Evolutionary conservation across 2,329 filamentous ascomycete species (phyloP), one percentile per base, ranked within the genome.

Genomic region (Diplodia corticola): DNA sequence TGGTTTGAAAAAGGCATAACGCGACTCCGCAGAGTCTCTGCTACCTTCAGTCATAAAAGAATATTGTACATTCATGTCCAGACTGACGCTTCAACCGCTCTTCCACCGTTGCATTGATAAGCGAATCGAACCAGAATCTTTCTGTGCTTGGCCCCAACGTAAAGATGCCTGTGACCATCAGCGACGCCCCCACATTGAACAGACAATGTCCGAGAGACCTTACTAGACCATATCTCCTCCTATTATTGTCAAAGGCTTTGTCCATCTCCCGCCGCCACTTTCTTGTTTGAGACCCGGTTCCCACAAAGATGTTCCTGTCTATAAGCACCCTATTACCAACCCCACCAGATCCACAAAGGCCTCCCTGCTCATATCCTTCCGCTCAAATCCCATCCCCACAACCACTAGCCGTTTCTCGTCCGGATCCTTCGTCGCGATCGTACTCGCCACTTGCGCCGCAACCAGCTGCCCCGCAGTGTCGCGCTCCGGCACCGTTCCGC

Each of bases 391-490:
- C 68, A 88, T 73, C 0, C 86, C 86, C 37, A 90, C 72, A 24
- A 90, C 83, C 15, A 90, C 77, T 69, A 85, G 79, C 49, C 88
- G 79, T 69, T 81, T 82, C 74, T 90, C 88, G 51, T 82, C 79
- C 5, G 92, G 88, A 63, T 91, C 84, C 69, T 88, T 88, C 67
- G 89, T 86, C 20, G 89, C 84, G 67, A 99, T 85, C 46, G 90
- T 86, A 73, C 89, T 96, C 5, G 90, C 95, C 70, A 98, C 89
- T 73, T 97, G 94, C 50, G 91, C 91, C 2, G 93, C 93, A 73
- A 96, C 90, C 1, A 97, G 86, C 76, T 97, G 93, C 1, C 92
- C 94, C 5, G 96, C 78, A 0, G 90, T 91, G 74, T 97, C 93
- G 50, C 93, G 86, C 54, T 91, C 88, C 63, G 89, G 84, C 35